Evolutionary conservation across 2,329 filamentous ascomycete genomes (phyloP), one percentile per base, ranked within the genome.

Genomic region (Alternaria tenuissima): DNA sequence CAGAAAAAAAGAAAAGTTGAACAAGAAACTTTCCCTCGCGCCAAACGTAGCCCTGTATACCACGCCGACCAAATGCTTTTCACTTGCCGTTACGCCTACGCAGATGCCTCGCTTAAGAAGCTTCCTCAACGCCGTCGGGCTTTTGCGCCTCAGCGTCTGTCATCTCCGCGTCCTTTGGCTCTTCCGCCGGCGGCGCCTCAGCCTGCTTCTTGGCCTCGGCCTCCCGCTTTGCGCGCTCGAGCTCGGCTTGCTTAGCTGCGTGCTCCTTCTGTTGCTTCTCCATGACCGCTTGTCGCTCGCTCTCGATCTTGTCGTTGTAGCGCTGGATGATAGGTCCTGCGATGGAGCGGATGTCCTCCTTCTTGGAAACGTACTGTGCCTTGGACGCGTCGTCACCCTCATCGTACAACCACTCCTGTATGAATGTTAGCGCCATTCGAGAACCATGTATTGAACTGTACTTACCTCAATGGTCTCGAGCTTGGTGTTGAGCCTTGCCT

Each of bases 321-420:
- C 94, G 91, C 84, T 97, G 93, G 67, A 93, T 88, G 75, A 99
- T 92, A 60, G 95, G 94, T 16, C 94, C 95, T 47, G 93, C 92
- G 74, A 97, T 87, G 69, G 92, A 88, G 70, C 93, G 91, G 79
- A 99, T 93, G 81, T 99, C 95, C 65, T 98, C 95, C 80, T 95
- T 90, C 88, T 98, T 99, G 82, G 92, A 87, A 63, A 96, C 84
- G 82, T 99, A 99, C 75, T 95, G 87, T 55, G 91, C 93, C 86
- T 98, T 98, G 75, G 91, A 91, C 68, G 93, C 88, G 79, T 99
- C 95, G 66, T 97, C 94, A 62, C 95, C 95, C 57, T 98, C 95
- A 55, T 97, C 94, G 81, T 98, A 98, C 63, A 99, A 86, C 95
- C 95, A 99, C 78, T 99, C 94, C 94, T 98, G 66, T 24, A 7